These are phyloP conservation scores for Carallia pectinifolia DNA, from an alignment of 345 rosid genomes.

Conservation along the genomic window DNA sequence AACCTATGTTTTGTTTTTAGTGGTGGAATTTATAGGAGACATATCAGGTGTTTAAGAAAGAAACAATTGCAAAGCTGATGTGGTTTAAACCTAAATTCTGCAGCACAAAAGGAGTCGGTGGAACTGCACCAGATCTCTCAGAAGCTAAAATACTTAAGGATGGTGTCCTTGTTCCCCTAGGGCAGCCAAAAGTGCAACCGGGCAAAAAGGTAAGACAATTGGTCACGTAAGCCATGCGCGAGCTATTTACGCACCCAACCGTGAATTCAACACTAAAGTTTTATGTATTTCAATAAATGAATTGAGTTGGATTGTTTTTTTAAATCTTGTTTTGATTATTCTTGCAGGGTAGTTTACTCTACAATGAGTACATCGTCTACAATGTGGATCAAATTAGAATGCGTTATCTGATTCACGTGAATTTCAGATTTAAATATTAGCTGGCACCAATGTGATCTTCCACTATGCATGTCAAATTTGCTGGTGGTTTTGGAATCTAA, in stretches of 20 bases:
- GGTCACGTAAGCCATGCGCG: too few species aligned
- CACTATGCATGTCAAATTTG: background rate
- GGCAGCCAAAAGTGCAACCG: slow-evolving; percentile 55
- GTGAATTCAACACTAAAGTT: too few species aligned
- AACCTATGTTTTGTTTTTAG: too few species aligned
- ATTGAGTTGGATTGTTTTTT: background rate
- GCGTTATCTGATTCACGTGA: slow-evolving; percentile 75
- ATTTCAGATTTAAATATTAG: slow-evolving; percentile 44
- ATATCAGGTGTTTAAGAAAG: too few species aligned
- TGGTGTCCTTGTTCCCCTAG: slow-evolving; percentile 69
- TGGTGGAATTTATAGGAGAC: too few species aligned
- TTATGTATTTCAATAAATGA: too few species aligned
- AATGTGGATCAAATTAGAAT: slow-evolving; percentile 77
- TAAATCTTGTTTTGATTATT: background rate
- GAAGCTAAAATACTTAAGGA: slow-evolving; percentile 61
- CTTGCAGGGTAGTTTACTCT: slow-evolving; percentile 62
- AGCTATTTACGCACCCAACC: too few species aligned
- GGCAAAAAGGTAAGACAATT: slow-evolving; percentile 29
- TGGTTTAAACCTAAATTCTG: slow-evolving; percentile 17
- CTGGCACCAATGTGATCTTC: background rate
- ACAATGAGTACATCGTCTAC: slow-evolving; percentile 86
- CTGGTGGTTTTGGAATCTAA: too few species aligned
- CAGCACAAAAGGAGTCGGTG: slow-evolving; percentile 84
- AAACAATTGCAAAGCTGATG: background rate
- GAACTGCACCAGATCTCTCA: slow-evolving; percentile 60